Evolutionary conservation across 2,329 filamentous ascomycete species (phyloP).

Genomic region (Fonsecaea monophora): DNA sequence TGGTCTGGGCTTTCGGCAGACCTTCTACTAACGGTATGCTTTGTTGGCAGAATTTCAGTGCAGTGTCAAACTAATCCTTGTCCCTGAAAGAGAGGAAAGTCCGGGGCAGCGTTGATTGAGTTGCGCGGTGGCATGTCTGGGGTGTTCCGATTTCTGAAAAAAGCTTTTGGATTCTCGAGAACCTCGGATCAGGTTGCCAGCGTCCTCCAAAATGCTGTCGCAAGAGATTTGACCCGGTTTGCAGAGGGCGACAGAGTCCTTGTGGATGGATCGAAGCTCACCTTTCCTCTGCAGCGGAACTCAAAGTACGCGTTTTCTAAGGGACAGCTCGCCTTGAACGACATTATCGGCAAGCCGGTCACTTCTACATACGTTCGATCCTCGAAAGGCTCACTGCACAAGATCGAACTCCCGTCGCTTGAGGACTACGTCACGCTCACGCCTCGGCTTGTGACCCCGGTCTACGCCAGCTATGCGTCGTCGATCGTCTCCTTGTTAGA

Average conservation of each 20-base stretch:
- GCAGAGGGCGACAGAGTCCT: constrained; percentile 53
- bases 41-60: neutral
- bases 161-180: constrained; percentile 26
- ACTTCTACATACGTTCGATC: constrained; percentile 27
- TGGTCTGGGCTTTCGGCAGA: constrained; percentile 30
- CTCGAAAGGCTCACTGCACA: constrained; percentile 27
- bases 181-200: neutral
- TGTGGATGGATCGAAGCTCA: constrained; percentile 50
- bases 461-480: constrained; percentile 77
- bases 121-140: constrained; percentile 29
- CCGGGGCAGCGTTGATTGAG: neutral
- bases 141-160: constrained; percentile 19
- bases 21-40: constrained; percentile 14
- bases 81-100: neutral
- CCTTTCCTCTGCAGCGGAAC: constrained; percentile 50
- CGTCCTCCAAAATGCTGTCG: constrained; percentile 7
- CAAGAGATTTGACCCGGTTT: constrained; percentile 27
- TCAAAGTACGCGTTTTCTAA: constrained; percentile 45
- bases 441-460: constrained; percentile 75
- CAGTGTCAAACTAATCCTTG: neutral
- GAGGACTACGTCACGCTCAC: constrained; percentile 75
- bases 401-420: constrained; percentile 61
- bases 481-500: constrained; percentile 79
- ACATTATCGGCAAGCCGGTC: constrained; percentile 67
- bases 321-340: constrained; percentile 51